Evolutionary conservation across 352 stramenopile species (phyloP), one percentile per base, ranked within the genome.

Genomic region (Globisporangium yorkense): DNA sequence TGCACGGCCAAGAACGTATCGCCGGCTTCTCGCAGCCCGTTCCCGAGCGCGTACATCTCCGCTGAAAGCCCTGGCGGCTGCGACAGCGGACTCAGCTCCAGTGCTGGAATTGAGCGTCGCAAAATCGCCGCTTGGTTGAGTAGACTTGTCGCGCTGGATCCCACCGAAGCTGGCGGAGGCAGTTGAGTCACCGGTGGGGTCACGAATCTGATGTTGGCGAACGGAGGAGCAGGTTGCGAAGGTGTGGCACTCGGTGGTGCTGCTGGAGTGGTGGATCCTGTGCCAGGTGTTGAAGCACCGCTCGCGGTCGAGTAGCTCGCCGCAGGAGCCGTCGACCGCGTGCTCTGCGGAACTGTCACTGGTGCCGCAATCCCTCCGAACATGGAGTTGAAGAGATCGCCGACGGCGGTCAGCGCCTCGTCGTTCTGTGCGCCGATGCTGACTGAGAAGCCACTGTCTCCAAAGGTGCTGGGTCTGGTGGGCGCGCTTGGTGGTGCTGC

Each of bases 1-100:
- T 77, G 69, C 20, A 77, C 49, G 20, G 67, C 69, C 31, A 77
- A 49, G 48, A 73, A 74, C 16, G 67, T 75, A 46, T 75, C 69
- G 35, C 59, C 57, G 0, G 57, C 69, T 46, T 75, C 63, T 7
- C 61, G 59, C 6, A 75, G 24, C 3, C 61, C 61, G 37, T 74
- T 75, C 1, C 67, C 66, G 15, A 72, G 45, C 12, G 48, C 50
- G 48, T 71, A 77, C 63, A 75, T 62, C 29, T 77, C 69, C 2
- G n/a, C 20, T 0, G 59, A 60, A 5, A 77, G 56, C 2, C 27
- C 64, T 8, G 56, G 18, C 7, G 69, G 56, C 9, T 61, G 60
- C 5, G 69, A 64, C 15, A 72, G 53, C 7, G 66, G 54, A 9
- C 12, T 55, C 16, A 75, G 33, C 15, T 72, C 56, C 3, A 75